These are phyloP conservation scores for Camelina laxa DNA, from an alignment of 345 rosid genomes.

Conservation along the genomic window DNA sequence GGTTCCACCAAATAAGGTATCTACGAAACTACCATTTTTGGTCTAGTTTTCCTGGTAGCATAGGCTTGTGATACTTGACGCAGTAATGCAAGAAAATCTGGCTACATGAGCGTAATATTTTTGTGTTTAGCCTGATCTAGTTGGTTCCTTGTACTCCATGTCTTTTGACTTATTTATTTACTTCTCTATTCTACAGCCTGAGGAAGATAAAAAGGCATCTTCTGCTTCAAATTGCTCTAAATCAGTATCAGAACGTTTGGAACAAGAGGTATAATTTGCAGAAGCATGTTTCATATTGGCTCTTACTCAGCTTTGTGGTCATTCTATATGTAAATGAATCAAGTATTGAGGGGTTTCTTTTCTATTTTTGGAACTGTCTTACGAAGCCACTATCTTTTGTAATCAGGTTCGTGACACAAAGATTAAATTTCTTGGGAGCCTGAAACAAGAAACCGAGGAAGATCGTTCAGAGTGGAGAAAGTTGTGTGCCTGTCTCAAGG, in stretches of 20 bases:
- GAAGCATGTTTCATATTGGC: constrained; percentile 13
- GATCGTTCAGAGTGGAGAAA: constrained; percentile 81
- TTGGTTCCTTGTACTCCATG: neutral
- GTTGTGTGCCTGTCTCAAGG: constrained; percentile 72
- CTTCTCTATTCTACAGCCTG: constrained; percentile 55
- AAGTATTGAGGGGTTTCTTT: constrained; percentile 6
- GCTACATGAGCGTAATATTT: constrained; percentile 13
- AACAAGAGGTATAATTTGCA: constrained; percentile 71
- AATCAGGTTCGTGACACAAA: constrained; percentile 86
- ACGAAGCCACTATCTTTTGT: constrained; percentile 32
- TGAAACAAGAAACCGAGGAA: constrained; percentile 80
- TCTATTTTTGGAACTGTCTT: constrained; percentile 10
- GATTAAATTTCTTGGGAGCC: constrained; percentile 71
- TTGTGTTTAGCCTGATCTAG: constrained; percentile 15
- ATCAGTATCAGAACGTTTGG: constrained; percentile 72
- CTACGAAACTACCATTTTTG: constrained; percentile 5
- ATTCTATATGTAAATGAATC: constrained; percentile 13
- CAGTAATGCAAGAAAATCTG: constrained; percentile 21
- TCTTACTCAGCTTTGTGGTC: neutral
- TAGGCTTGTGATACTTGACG: constrained; percentile 26
- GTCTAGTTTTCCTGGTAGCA: neutral
- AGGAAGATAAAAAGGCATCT: constrained; percentile 70
- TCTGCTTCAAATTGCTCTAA: constrained; percentile 61
- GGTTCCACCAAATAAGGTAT: constrained; percentile 94
- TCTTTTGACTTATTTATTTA: constrained; percentile 2